These are phyloP conservation scores for Macroventuria anomochaeta DNA, from an alignment of 2,329 filamentous ascomycete genomes.

Conservation along the genomic window DNA sequence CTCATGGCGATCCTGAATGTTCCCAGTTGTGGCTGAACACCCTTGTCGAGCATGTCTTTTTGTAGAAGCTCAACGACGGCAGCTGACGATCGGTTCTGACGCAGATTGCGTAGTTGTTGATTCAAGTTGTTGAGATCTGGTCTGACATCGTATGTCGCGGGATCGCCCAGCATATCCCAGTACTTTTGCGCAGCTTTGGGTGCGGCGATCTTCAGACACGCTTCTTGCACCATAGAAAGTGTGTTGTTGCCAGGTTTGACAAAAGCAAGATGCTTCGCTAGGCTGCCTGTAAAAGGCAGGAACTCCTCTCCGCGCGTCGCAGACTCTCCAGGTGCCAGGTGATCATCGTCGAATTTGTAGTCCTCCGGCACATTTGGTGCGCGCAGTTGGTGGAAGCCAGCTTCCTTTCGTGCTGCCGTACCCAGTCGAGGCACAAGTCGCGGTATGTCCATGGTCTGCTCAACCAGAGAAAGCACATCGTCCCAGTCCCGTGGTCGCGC, in stretches of 20 bases:
- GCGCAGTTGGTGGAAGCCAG: slow-evolving; percentile 45
- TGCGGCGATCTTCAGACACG: slow-evolving; percentile 66
- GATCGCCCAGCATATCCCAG: slow-evolving; percentile 73
- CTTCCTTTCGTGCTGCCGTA: slow-evolving; percentile 32
- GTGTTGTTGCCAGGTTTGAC: slow-evolving; percentile 60
- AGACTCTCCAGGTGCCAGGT: slow-evolving; percentile 30
- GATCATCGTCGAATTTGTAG: slow-evolving; percentile 37
- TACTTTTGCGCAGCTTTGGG: slow-evolving; percentile 73
- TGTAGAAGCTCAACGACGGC: slow-evolving; percentile 66
- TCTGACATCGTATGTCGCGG: slow-evolving; percentile 61
- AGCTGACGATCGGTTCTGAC: slow-evolving; percentile 68
- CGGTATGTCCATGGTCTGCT: slow-evolving; percentile 81
- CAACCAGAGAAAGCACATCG: slow-evolving; percentile 75
- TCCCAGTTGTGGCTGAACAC: slow-evolving; percentile 46
- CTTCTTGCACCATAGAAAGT: slow-evolving; percentile 72
- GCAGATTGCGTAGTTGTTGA: slow-evolving; percentile 71
- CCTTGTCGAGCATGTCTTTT: slow-evolving; percentile 37
- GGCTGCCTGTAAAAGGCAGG: slow-evolving; percentile 34
- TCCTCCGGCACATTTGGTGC: slow-evolving; percentile 38
- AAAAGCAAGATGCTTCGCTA: slow-evolving; percentile 48
- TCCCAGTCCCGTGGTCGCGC: slow-evolving; percentile 67
- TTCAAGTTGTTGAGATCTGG: slow-evolving; percentile 77
- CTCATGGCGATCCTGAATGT: slow-evolving; percentile 76
- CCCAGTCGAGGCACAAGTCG: slow-evolving; percentile 56
- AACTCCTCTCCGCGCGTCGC: slow-evolving; percentile 42